Conservation (phyloP, 140 eudicot species). For the Oenanthe javanica region DNA sequence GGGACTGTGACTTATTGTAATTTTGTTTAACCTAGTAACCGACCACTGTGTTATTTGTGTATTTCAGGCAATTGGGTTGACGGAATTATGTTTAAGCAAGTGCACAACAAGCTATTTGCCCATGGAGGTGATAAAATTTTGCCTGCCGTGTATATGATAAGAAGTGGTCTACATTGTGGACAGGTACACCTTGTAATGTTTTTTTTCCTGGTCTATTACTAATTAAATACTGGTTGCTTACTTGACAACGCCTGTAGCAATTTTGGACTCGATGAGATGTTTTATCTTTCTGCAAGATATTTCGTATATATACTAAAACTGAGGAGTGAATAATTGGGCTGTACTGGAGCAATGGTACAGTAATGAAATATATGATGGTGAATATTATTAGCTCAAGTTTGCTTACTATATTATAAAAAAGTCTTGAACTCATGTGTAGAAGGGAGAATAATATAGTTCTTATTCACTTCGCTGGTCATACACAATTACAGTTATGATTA, state of each 20-base stretch:
- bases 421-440: background rate
- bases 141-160: conserved; percentile 14
- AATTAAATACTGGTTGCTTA: background rate
- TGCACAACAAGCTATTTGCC: conserved; percentile 10
- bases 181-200: conserved; percentile 18
- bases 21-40: background rate
- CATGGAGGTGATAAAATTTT: conserved; percentile 18
- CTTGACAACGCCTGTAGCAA: background rate
- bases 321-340: background rate
- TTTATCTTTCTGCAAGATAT: background rate
- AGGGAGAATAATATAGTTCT: background rate
- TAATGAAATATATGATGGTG: background rate
- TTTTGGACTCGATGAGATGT: background rate
- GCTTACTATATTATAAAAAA: background rate
- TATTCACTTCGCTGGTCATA: background rate
- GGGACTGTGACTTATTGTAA: background rate
- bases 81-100: conserved; percentile 22
- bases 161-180: conserved; percentile 19
- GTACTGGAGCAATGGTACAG: too few relatives aligned
- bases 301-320: background rate
- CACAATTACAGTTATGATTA: background rate
- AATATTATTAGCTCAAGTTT: background rate
- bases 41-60: background rate
- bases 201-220: background rate
- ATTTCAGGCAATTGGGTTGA: background rate